Percentiles rank a stretch among this genome's conserved stretches.
phyloP scores from a whole-genome alignment of 2,329 filamentous ascomycete genomes.

The Aspergillus sp. region DNA sequence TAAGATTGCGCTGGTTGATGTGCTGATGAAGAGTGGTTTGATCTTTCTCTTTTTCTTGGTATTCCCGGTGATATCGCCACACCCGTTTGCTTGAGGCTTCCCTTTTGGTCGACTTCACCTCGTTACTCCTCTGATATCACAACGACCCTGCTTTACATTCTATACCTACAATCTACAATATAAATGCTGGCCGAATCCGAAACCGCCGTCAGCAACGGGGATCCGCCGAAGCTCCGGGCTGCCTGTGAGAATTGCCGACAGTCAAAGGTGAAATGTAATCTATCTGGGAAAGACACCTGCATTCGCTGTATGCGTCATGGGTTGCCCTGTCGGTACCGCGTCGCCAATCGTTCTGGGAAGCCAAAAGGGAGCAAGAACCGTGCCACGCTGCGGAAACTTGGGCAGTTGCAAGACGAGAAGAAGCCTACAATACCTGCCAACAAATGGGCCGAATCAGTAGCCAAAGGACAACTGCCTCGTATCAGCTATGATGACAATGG shows the following conservation, averaged over 20 bases:
- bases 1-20: conserved; percentile 14
- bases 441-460: conserved; percentile 5
- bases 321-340: conserved; percentile 40
- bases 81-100: not conserved
- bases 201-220: conserved; percentile 22
- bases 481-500: conserved; percentile 9
- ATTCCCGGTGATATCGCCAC: not conserved
- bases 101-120: not conserved
- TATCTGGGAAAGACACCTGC: conserved; percentile 40
- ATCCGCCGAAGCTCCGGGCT: conserved; percentile 39
- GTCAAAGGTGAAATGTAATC: conserved; percentile 44
- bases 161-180: not conserved
- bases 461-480: conserved; percentile 7
- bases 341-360: conserved; percentile 43
- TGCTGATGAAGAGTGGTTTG: not conserved
- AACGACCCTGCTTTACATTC: not conserved
- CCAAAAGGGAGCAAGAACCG: conserved; percentile 45
- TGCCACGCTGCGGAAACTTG: conserved; percentile 39
- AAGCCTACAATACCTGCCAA: conserved; percentile 22
- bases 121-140: not conserved
- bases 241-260: conserved; percentile 44
- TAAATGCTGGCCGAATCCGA: conserved; percentile 33
- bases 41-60: not conserved
- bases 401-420: conserved; percentile 35
- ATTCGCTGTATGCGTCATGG: conserved; percentile 42